Percentiles rank a stretch among this genome's conserved stretches.
phyloP scores from a whole-genome alignment of 1,284 basidiomycete genomes.

The Cryptococcus wingfieldii region DNA sequence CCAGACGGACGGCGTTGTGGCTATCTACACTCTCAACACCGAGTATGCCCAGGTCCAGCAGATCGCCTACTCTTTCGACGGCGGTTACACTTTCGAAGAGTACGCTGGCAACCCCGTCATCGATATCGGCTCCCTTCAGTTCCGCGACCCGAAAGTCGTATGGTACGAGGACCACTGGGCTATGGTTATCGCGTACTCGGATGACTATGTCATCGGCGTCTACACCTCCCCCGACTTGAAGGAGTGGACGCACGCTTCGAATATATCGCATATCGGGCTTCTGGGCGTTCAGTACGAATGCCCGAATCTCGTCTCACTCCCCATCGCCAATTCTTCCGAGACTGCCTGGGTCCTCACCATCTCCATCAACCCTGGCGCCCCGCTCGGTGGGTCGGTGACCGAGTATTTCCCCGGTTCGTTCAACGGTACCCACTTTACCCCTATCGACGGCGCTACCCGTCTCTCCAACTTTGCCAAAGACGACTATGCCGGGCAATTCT shows the following conservation, averaged over 20 bases:
- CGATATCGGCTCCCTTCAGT: constrained; percentile 40
- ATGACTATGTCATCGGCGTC: constrained; percentile 45
- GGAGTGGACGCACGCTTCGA: constrained; percentile 46
- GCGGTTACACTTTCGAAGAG: constrained; percentile 47
- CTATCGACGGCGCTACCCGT: constrained; percentile 38
- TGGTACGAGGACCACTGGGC: constrained; percentile 49
- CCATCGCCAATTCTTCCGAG: constrained; percentile 31
- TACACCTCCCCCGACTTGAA: constrained; percentile 48
- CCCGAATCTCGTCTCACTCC: constrained; percentile 43
- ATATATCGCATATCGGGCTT: constrained; percentile 37
- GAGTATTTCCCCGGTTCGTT: constrained; percentile 49
- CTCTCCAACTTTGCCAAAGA: constrained; percentile 49
- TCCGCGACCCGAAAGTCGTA: constrained; percentile 51
- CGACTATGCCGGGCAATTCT: constrained; percentile 50
- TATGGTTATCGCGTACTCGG: constrained; percentile 47
- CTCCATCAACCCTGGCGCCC: constrained; percentile 40
- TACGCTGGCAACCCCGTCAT: constrained; percentile 47
- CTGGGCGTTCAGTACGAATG: constrained; percentile 49
- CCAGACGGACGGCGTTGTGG: constrained; percentile 46
- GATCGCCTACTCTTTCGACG: constrained; percentile 48
- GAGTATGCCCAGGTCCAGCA: constrained; percentile 43
- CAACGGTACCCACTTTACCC: constrained; percentile 46
- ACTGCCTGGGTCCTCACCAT: constrained; percentile 26
- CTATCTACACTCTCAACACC: constrained; percentile 50
- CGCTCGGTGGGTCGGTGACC: constrained; percentile 43